Evolutionary conservation across 2,329 filamentous ascomycete genomes (phyloP), one percentile per base, ranked within the genome.

Genomic region (Cordyceps cicadae): DNA sequence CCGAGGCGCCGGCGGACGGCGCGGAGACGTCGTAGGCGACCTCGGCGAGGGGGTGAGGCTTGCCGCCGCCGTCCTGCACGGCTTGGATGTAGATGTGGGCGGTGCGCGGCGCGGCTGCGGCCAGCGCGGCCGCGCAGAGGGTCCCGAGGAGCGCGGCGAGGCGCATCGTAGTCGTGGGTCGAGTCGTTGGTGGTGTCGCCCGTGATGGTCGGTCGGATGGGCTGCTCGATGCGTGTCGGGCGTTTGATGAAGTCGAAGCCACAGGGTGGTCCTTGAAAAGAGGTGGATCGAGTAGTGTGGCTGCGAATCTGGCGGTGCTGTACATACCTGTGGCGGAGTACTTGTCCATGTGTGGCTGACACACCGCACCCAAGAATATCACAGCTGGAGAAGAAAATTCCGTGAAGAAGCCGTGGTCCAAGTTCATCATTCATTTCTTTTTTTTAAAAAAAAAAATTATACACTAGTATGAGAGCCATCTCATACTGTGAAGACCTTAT

Each of bases 1-100:
- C 69, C 39, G 29, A 29, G 29, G 78, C 74, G 41, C 81, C 74
- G n/a, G 74, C 72, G 46, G 72, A 70, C 45, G 75, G 69, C 3
- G 75, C 69, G n/a, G 72, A 70, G 32, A 75, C 68, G 68, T 85
- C 78, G 76, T 83, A 86, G 62, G 77, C 72, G 62, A 87, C 72
- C 64, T 83, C 79, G 64, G 83, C 84, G 61, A 87, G 80, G n/a
- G 73, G 72, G 51, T 68, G 69, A 59, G 79, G 73, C 7, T 69
- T 62, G 39, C 71, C 62, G 49, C 70, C 62, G 49, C 70, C 66
- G 57, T 69, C 62, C 32, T 71, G 66, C 63, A 85, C 70, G 57
- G 81, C 77, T 63, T 85, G 81, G 66, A 84, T 74, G 75, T 80
- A 82, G 72, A 85, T 73, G 62, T 81, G 71, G 37, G 78, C 78